Percentiles rank a stretch among this genome's conserved stretches.
Evolutionary conservation across 2,329 filamentous ascomycete genomes (phyloP).

Genomic region (Penicillium freii): DNA sequence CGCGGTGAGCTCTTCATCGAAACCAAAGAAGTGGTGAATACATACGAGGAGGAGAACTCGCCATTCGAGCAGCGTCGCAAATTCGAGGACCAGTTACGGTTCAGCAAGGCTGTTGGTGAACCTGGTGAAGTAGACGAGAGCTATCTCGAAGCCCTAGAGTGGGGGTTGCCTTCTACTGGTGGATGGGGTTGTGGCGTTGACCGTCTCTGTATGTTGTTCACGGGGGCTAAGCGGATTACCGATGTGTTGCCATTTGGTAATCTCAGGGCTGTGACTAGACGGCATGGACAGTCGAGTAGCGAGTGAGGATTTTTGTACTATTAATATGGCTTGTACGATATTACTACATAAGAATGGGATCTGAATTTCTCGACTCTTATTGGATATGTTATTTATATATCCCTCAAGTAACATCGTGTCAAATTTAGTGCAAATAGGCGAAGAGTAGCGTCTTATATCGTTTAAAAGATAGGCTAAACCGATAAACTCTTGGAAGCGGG

Average conservation of each 20-base stretch:
- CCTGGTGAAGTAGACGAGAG: conserved; percentile 65
- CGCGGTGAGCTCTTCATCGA: conserved; percentile 82
- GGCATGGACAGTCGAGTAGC: conserved; percentile 9
- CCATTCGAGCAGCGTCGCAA: conserved; percentile 83
- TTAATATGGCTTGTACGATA: conserved; percentile 4
- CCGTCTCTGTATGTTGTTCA: conserved; percentile 85
- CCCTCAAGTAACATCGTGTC: conserved; percentile 1
- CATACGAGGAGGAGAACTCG: conserved; percentile 97
- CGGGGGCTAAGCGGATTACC: conserved; percentile 72
- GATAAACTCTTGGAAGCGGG: conserved; percentile 8
- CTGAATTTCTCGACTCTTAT: neutral
- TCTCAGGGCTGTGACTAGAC: conserved; percentile 55
- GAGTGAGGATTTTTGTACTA: neutral
- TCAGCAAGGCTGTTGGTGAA: conserved; percentile 50
- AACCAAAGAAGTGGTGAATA: conserved; percentile 83
- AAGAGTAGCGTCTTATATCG: neutral
- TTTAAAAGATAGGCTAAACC: neutral
- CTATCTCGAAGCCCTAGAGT: conserved; percentile 80
- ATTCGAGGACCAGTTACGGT: conserved; percentile 61
- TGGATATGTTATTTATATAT: neutral
- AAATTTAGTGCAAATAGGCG: neutral
- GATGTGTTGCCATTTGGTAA: conserved; percentile 89
- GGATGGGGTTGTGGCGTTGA: conserved; percentile 96
- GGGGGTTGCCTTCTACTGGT: conserved; percentile 89
- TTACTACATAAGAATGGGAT: conserved; percentile 8